phyloP scores from a whole-genome alignment of 2,329 filamentous ascomycete genomes.

The Furcasterigmium sp. region DNA sequence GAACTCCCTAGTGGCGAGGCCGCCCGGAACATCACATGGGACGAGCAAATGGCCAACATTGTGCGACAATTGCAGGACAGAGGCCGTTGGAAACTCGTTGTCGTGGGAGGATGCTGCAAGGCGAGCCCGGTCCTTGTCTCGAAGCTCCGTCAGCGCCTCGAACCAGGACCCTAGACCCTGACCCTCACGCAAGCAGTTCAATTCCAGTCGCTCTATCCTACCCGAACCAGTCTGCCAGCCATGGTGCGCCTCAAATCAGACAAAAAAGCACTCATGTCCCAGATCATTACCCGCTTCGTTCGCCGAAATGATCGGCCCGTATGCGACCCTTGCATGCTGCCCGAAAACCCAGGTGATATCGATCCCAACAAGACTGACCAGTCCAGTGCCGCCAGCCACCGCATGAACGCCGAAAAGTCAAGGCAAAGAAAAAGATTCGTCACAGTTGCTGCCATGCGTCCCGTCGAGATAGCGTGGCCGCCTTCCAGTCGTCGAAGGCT shows the following conservation, averaged over 20 bases:
- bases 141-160: conserved; percentile 4
- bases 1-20: conserved; percentile 29
- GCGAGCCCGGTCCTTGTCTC: conserved; percentile 24
- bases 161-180: no score
- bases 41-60: conserved; percentile 33
- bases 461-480: conserved; percentile 4
- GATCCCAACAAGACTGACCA: no score
- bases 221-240: not conserved
- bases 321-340: no score
- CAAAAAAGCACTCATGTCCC: not conserved
- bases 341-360: no score
- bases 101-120: conserved; percentile 51
- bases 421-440: conserved; percentile 7
- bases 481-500: conserved; percentile 10
- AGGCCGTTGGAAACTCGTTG: conserved; percentile 36
- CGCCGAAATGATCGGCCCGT: no score
- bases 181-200: no score
- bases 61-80: conserved; percentile 29
- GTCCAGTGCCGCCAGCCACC: no score
- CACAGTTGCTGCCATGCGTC: conserved; percentile 3
- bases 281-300: no score
- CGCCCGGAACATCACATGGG: conserved; percentile 32
- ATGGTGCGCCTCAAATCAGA: not conserved
- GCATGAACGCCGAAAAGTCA: conserved; percentile 1
- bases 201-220: not conserved